Percentiles rank a stretch among this genome's conserved stretches.
phyloP scores from a whole-genome alignment of 1,284 basidiomycete genomes.

The Ganoderma meredithae region DNA sequence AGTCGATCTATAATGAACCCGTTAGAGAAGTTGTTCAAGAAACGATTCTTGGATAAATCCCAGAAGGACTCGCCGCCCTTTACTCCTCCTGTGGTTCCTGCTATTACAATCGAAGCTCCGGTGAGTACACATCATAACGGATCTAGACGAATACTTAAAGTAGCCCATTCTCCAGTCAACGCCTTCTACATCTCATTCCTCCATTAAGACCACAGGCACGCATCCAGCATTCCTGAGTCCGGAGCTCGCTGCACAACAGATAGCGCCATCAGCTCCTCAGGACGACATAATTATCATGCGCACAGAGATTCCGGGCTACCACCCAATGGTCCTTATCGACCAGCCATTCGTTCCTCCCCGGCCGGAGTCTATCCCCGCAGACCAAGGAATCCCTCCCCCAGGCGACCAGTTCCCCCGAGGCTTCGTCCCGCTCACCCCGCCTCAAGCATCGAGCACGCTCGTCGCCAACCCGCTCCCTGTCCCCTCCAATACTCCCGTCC shows the following conservation, averaged over 20 bases:
- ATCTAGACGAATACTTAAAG: neutral
- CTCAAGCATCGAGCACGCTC: slow-evolving; percentile 7
- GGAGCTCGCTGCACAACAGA: slow-evolving; percentile 19
- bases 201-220: slow-evolving; percentile 21
- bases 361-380: slow-evolving; percentile 15
- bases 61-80: slow-evolving; percentile 15
- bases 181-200: slow-evolving; percentile 25
- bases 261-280: slow-evolving; percentile 22
- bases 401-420: slow-evolving; percentile 30
- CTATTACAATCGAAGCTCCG: slow-evolving; percentile 35
- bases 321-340: slow-evolving; percentile 16
- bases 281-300: slow-evolving; percentile 31
- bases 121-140: slow-evolving; percentile 16
- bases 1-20: slow-evolving; percentile 22
- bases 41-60: slow-evolving; percentile 23
- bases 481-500: slow-evolving; percentile 17
- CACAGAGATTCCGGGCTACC: slow-evolving; percentile 25
- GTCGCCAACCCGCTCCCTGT: slow-evolving; percentile 3
- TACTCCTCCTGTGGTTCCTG: slow-evolving; percentile 25
- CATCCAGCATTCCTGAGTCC: slow-evolving; percentile 35
- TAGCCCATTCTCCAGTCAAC: slow-evolving; percentile 18
- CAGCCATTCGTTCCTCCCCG: slow-evolving; percentile 25
- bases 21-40: slow-evolving; percentile 33
- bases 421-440: slow-evolving; percentile 29
- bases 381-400: slow-evolving; percentile 21